Evolutionary conservation across 73 alveolate species (phyloP).

Genomic region (Blepharisma stoltei): DNA sequence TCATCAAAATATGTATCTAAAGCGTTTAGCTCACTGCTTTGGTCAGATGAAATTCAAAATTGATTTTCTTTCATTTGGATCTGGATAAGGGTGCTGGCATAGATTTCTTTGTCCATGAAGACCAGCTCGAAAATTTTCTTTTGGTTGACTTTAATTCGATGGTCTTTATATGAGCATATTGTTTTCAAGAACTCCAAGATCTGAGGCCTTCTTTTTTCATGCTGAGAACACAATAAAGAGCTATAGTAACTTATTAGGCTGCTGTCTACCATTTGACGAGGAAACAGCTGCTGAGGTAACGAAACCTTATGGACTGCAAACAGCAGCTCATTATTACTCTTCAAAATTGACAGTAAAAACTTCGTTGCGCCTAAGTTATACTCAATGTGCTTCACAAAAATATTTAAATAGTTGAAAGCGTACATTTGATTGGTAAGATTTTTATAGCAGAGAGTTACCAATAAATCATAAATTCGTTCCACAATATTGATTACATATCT

Average conservation of each 20-base stretch:
- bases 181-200: not conserved
- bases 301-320: conserved; percentile 1
- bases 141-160: conserved; percentile 27
- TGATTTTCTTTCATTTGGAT: conserved; percentile 7
- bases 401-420: conserved; percentile 7
- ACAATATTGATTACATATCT: not conserved
- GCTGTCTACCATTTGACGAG: not conserved
- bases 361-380: conserved; percentile 32
- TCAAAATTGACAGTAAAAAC: not conserved
- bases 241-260: not conserved
- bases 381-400: not conserved
- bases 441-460: not conserved
- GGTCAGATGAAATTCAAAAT: not conserved
- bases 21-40: not conserved
- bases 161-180: conserved; percentile 14
- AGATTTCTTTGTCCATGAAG: conserved; percentile 1
- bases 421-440: not conserved
- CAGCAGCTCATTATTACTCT: not conserved
- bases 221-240: not conserved
- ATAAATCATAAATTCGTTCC: not conserved
- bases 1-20: not conserved
- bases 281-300: not conserved
- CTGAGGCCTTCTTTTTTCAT: conserved; percentile 7
- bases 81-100: not conserved
- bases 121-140: not conserved